Conservation (phyloP, 2,329 filamentous ascomycete genomes). For the Penicillium olsonii region DNA sequence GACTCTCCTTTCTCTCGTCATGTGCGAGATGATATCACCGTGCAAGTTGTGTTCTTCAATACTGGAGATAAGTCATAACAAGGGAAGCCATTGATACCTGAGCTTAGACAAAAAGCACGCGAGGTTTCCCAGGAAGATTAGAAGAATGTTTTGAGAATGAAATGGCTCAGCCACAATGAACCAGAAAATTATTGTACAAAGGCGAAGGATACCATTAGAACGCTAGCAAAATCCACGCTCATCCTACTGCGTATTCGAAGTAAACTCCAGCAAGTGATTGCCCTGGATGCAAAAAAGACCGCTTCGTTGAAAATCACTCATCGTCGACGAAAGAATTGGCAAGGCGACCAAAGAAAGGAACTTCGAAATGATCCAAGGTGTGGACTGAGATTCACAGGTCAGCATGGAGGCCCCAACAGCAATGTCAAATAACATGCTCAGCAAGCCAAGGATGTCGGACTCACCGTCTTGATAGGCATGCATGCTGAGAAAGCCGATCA, state of each 20-base stretch:
- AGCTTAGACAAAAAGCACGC: too few species aligned
- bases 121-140: too few species aligned
- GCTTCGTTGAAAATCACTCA: slow-evolving; percentile 54
- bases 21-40: slow-evolving; percentile 54
- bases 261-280: too few species aligned
- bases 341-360: slow-evolving; percentile 81
- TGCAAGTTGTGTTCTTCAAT: slow-evolving; percentile 50
- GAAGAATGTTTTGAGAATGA: too few species aligned
- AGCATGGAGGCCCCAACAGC: not conserved
- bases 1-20: slow-evolving; percentile 33
- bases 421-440: too few species aligned
- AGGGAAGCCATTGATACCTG: too few species aligned
- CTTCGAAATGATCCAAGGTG: slow-evolving; percentile 70
- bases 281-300: too few species aligned
- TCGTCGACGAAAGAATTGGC: slow-evolving; percentile 91
- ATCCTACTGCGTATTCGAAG: too few species aligned
- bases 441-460: slow-evolving; percentile 13
- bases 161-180: too few species aligned
- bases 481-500: slow-evolving; percentile 75
- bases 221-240: too few species aligned
- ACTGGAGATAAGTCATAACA: not conserved
- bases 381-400: slow-evolving; percentile 51
- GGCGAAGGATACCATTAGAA: too few species aligned
- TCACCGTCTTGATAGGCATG: slow-evolving; percentile 83
- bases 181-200: too few species aligned